Percentiles rank a stretch among this genome's conserved stretches.
Evolutionary conservation across 2,329 filamentous ascomycete species (phyloP).

Genomic region (Tolypocladium tropicale): DNA sequence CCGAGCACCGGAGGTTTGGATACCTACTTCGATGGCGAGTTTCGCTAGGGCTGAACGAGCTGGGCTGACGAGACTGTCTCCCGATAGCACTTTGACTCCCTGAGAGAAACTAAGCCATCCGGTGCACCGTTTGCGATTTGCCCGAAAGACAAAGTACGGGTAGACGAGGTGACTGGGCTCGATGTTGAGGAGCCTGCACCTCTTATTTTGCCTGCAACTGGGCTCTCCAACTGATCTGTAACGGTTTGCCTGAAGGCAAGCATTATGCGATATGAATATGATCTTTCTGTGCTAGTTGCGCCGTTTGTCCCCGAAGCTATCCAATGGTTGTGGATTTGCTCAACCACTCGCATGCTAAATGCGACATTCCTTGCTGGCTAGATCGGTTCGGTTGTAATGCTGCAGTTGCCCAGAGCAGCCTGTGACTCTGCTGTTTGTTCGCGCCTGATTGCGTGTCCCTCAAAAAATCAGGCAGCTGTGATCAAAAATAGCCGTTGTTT

Average conservation of each 20-base stretch:
- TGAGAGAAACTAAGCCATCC: too few relatives aligned
- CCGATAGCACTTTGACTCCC: too few relatives aligned
- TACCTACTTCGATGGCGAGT: too few relatives aligned
- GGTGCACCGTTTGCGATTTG: too few relatives aligned
- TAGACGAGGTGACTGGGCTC: not conserved
- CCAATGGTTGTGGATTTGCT: too few relatives aligned
- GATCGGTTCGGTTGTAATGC: not conserved
- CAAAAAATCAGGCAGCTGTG: not conserved
- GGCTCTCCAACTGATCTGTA: not conserved
- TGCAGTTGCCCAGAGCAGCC: not conserved
- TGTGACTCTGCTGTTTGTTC: not conserved
- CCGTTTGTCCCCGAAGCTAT: too few relatives aligned
- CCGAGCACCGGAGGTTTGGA: too few relatives aligned
- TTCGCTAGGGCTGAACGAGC: not conserved
- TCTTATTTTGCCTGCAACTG: too few relatives aligned
- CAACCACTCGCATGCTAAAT: too few relatives aligned
- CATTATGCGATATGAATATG: not conserved
- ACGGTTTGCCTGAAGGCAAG: not conserved
- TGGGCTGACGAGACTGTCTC: not conserved
- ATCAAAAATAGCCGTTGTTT: not conserved
- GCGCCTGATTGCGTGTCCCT: not conserved
- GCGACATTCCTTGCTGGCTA: not conserved
- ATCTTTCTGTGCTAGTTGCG: too few relatives aligned
- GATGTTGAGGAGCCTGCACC: too few relatives aligned
- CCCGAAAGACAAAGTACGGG: not conserved